These are phyloP conservation scores for Globisporangium cystogenes DNA, from an alignment of 352 stramenopile genomes.

Conservation along the genomic window DNA sequence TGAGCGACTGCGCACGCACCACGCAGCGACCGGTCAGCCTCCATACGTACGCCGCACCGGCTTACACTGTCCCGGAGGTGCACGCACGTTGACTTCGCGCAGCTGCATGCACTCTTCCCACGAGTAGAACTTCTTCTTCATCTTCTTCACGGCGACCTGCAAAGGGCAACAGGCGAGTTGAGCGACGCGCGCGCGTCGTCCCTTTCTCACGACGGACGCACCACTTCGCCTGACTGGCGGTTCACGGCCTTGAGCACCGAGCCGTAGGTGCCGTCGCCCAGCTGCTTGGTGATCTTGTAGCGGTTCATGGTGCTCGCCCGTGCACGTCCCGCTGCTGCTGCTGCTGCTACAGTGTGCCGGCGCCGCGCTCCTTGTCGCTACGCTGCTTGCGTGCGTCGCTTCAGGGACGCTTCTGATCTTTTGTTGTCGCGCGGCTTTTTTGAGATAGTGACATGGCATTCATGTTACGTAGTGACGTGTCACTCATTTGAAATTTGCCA, in stretches of 20 bases:
- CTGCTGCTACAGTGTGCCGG: too few relatives aligned
- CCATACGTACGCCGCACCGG: too few relatives aligned
- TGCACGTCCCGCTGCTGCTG: neutral
- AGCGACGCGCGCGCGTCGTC: too few relatives aligned
- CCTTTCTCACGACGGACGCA: conserved; percentile 24
- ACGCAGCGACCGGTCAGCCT: neutral
- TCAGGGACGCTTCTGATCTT: too few relatives aligned
- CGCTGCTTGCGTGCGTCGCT: too few relatives aligned
- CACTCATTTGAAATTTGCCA: too few relatives aligned
- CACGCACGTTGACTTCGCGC: conserved; percentile 93
- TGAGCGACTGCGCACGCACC: conserved; percentile 67
- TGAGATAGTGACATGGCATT: too few relatives aligned
- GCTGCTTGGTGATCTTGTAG: conserved; percentile 94
- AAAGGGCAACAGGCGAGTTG: neutral
- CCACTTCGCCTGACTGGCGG: conserved; percentile 90
- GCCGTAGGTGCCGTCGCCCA: conserved; percentile 95
- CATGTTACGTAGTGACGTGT: too few relatives aligned
- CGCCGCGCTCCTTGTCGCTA: too few relatives aligned
- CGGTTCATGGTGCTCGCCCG: conserved; percentile 68
- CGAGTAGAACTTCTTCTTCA: conserved; percentile 97
- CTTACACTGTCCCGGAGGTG: neutral
- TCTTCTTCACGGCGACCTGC: conserved; percentile 95
- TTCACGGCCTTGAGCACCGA: conserved; percentile 95
- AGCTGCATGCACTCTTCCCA: conserved; percentile 97
- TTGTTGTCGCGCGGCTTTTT: too few relatives aligned